Conservation (phyloP, 2,329 filamentous ascomycete genomes). For the Claviceps capensis region DNA sequence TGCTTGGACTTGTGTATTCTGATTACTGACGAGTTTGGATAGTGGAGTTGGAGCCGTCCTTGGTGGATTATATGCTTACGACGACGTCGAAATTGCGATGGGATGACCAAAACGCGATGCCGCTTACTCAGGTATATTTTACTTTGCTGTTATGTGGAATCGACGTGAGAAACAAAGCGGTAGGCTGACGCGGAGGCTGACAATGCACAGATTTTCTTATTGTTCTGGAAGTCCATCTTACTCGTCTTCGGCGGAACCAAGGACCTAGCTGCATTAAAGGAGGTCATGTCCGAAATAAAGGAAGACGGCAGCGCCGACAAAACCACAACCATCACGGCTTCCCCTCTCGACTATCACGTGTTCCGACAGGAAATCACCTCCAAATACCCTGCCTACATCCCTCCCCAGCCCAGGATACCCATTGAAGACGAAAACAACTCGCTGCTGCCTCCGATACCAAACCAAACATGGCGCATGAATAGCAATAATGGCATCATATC, state of each 20-base stretch:
- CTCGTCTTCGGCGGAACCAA: slow-evolving; percentile 70
- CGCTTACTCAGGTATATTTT: slow-evolving; percentile 43
- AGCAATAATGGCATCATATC: slow-evolving; percentile 49
- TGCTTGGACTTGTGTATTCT: not conserved
- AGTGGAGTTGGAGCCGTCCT: slow-evolving; percentile 48
- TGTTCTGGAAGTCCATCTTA: slow-evolving; percentile 86
- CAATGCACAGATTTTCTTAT: slow-evolving; percentile 48
- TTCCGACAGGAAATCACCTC: slow-evolving; percentile 95
- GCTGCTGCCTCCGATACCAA: slow-evolving; percentile 71
- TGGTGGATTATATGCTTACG: slow-evolving; percentile 61
- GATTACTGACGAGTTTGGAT: not conserved
- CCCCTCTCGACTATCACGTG: slow-evolving; percentile 87
- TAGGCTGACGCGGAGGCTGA: slow-evolving; percentile 10
- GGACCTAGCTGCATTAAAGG: slow-evolving; percentile 62
- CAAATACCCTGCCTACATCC: slow-evolving; percentile 94
- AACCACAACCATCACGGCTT: slow-evolving; percentile 77
- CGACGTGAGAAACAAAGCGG: not conserved
- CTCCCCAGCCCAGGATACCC: slow-evolving; percentile 68
- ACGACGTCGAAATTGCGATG: slow-evolving; percentile 56
- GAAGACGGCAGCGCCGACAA: slow-evolving; percentile 41
- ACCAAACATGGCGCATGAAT: slow-evolving; percentile 51
- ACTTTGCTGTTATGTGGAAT: not conserved
- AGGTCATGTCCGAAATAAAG: slow-evolving; percentile 48
- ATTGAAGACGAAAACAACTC: slow-evolving; percentile 85
- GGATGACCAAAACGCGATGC: slow-evolving; percentile 51